These are phyloP conservation scores for Aspergillus bombycis DNA, from an alignment of 2,329 filamentous ascomycete genomes.

Conservation along the genomic window DNA sequence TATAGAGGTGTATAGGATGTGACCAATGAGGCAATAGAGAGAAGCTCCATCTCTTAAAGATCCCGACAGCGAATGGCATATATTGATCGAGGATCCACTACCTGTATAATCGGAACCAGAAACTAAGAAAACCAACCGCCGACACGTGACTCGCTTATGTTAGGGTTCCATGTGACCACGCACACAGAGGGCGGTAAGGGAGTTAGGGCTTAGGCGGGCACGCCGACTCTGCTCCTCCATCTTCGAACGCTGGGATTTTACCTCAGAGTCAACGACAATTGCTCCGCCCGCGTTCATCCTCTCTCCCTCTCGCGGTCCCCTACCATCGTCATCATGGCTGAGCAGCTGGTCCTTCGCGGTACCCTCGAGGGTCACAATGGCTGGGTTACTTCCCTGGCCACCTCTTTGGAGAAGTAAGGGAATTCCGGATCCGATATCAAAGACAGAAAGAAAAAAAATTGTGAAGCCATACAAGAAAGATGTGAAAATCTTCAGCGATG, in stretches of 20 bases:
- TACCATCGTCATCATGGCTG: conserved; percentile 68
- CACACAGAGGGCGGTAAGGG: conserved; percentile 35
- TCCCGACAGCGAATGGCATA: background rate
- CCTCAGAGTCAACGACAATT: conserved; percentile 44
- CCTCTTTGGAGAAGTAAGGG: conserved; percentile 95
- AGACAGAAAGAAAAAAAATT: conserved; percentile 13
- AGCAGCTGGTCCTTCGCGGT: conserved; percentile 94
- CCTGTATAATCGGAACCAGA: background rate
- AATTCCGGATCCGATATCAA: conserved; percentile 18
- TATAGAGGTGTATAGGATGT: background rate
- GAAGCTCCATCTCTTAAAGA: background rate
- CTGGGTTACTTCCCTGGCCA: conserved; percentile 98
- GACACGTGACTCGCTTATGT: conserved; percentile 21
- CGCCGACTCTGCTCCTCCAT: conserved; percentile 36
- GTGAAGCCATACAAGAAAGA: conserved; percentile 16
- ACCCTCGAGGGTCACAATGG: conserved; percentile 99
- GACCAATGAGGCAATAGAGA: background rate
- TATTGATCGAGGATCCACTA: background rate
- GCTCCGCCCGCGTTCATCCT: conserved; percentile 44
- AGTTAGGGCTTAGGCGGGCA: conserved; percentile 42
- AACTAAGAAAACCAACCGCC: conserved; percentile 10
- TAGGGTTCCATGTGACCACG: conserved; percentile 29
- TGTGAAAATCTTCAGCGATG: conserved; percentile 4
- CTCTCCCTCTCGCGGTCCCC: conserved; percentile 41
- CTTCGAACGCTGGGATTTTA: conserved; percentile 42